Evolutionary conservation across 805 yeast genomes (phyloP), one percentile per base, ranked within the genome.

Genomic region (Yamadazyma takamatsuzukensis): DNA sequence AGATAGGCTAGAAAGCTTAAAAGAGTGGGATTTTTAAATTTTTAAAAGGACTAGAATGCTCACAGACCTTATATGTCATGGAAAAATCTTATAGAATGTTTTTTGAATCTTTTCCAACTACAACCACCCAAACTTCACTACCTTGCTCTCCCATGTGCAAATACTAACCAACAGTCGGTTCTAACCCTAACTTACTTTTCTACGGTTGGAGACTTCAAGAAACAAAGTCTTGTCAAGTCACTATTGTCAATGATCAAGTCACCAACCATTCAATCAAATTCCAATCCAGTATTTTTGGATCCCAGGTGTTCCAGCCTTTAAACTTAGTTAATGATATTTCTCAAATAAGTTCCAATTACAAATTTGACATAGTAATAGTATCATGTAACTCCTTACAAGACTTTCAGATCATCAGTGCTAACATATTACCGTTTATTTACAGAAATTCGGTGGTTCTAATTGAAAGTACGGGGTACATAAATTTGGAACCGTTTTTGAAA

Each of bases 381-480:
- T 50, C 59, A 37, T 55, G 59, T 30, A 36, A 53, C 18, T 56
- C 66, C 11, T 51, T 67, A 25, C 72, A 67, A 44, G 61, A 57
- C 41, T 62, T 65, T 41, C 71, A 62, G 45, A 37, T 43, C 7
- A 28, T 44, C 11, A 53, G 64, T 29, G 36, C 42, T 12, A 44
- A 37, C 18, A 36, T 64, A 19, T 43, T 37, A 17, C 56, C 59
- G 3, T 53, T 38, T 31, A 37, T 65, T 14, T 40, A 51, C 27
- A 33, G 43, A 6, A 40, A 70, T 52, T 70, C 87, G 16, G 61
- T 78, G 21, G 59, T 83, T 2, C 59, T 83, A 16, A 59, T 83
- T 22, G 94, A 83, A 56, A 72, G 80, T 30, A 76, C 86, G 2
- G 85, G 86, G 4, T 83, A 74, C 50, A 74, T 83, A 36, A 80